Percentiles rank a stretch among this genome's conserved stretches.
These are phyloP conservation scores for Kokia cookei DNA, from an alignment of 441 rosid species.

Conservation along the genomic window DNA sequence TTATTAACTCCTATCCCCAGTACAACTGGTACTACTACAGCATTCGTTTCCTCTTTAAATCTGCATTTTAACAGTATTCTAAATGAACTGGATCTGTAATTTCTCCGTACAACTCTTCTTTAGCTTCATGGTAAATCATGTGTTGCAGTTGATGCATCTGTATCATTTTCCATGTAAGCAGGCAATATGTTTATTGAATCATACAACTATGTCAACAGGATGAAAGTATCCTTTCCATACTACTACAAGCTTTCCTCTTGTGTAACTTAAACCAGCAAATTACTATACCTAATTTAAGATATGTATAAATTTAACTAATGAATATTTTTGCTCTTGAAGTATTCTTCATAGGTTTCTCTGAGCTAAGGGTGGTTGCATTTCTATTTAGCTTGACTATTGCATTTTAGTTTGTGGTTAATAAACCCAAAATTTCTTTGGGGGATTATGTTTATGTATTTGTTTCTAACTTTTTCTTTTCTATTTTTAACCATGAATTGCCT, in stretches of 20 bases:
- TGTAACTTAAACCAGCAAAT: neutral
- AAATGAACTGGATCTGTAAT: neutral
- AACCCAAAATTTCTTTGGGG: neutral
- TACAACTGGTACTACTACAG: neutral
- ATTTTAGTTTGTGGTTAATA: neutral
- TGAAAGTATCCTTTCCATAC: neutral
- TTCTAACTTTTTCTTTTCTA: neutral
- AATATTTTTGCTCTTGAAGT: neutral
- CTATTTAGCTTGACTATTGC: neutral
- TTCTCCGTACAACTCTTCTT: neutral
- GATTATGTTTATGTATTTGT: neutral
- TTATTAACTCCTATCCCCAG: neutral
- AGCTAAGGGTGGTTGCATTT: neutral
- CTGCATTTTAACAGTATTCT: neutral
- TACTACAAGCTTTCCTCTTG: neutral
- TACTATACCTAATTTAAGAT: neutral
- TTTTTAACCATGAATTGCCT: neutral
- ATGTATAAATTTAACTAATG: neutral
- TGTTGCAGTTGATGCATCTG: neutral
- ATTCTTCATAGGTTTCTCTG: neutral
- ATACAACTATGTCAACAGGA: neutral
- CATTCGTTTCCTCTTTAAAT: neutral
- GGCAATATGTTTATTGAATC: neutral
- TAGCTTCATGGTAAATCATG: neutral
- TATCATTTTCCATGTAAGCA: neutral